Base-by-base conservation (phyloP, 805 yeast genomes). In the Barnettozyma pratensis region DNA sequence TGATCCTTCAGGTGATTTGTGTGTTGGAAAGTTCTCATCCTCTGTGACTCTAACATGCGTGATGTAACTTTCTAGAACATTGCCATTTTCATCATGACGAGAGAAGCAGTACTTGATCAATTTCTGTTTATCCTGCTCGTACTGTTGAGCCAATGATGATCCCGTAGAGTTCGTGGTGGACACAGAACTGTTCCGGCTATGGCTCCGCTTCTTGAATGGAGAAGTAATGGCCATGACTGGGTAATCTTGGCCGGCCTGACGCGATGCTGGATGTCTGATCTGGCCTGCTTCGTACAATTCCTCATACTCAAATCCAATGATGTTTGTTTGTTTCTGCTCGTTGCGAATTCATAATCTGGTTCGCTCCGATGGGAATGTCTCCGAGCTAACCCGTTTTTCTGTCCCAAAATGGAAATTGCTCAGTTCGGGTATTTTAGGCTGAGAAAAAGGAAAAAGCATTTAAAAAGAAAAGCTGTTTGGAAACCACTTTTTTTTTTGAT, bases 21-120 rank as follows among this genome's bases (percentile, higher is more conserved):
- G 60, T 30, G 81, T 76, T 4, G 94, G 89, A 54, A 74, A 83
- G 50, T 76, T 78, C 0, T 89, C 74, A 64, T 81, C 94, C 61
- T 89, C 97, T 40, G 81, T 74, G 35, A 88, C 76, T 46, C 85
- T 68, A 12, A 86, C 82, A 63, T 89, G 97, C 1, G 94, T 82
- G 47, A 85, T 77, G 63, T 89, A 89, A 28, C 75, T 75, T 44
- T 80, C 85, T 9, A 73, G 64, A 25, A 73, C 67, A 19, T 61
- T 63, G 7, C 76, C 75, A 32, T 71, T 69, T 10, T 65, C 61
- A 48, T 72, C 80, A 25, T 64, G 61, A 42, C 70, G 74, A 11
- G 75, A 62, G 59, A 82, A 82, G 51, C 85, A 74, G 50, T 67
- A 73, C 50, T 62, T 66, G 49, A 75, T 72, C 47, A 82, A 72